Conservation (phyloP, 495 filamentous ascomycete genomes). For the Gamarada debralockiae region DNA sequence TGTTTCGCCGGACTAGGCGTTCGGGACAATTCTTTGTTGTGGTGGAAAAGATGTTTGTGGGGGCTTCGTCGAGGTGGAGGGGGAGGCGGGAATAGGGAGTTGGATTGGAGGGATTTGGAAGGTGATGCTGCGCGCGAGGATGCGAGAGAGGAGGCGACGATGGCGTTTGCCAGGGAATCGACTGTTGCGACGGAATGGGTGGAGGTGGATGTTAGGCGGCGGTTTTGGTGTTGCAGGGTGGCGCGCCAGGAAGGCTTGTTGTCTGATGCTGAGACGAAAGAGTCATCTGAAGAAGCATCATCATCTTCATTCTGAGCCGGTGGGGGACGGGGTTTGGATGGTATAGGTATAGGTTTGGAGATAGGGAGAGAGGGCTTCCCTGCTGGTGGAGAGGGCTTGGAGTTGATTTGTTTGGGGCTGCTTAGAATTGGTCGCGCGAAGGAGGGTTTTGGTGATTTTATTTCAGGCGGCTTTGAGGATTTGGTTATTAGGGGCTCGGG, state of each 20-base stretch:
- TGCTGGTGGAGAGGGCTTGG: background rate
- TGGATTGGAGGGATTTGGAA: slow-evolving; percentile 33
- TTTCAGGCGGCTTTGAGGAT: slow-evolving; percentile 1
- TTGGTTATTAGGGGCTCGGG: slow-evolving; percentile 4
- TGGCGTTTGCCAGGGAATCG: slow-evolving; percentile 60
- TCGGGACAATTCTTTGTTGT: slow-evolving; percentile 36
- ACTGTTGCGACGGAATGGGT: slow-evolving; percentile 10
- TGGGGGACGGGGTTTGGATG: slow-evolving; percentile 1
- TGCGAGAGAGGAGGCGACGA: slow-evolving; percentile 80
- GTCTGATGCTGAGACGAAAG: slow-evolving; percentile 27
- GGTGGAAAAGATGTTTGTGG: slow-evolving; percentile 25
- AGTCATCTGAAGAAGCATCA: slow-evolving; percentile 22
- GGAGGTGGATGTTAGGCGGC: slow-evolving; percentile 9
- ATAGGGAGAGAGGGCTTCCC: slow-evolving; percentile 4
- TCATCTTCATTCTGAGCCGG: slow-evolving; percentile 7
- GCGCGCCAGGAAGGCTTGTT: slow-evolving; percentile 14
- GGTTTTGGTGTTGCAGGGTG: background rate
- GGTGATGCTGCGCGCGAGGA: slow-evolving; percentile 60
- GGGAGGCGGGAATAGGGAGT: slow-evolving; percentile 27
- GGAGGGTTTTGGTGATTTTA: slow-evolving; percentile 13
- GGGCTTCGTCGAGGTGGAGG: slow-evolving; percentile 40
- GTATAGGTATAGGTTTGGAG: slow-evolving; percentile 17
- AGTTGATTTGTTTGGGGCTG: background rate
- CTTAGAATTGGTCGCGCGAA: background rate
- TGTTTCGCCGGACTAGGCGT: slow-evolving; percentile 49